phyloP scores from a whole-genome alignment of 2,329 filamentous ascomycete genomes.

The Fusarium virguliforme region DNA sequence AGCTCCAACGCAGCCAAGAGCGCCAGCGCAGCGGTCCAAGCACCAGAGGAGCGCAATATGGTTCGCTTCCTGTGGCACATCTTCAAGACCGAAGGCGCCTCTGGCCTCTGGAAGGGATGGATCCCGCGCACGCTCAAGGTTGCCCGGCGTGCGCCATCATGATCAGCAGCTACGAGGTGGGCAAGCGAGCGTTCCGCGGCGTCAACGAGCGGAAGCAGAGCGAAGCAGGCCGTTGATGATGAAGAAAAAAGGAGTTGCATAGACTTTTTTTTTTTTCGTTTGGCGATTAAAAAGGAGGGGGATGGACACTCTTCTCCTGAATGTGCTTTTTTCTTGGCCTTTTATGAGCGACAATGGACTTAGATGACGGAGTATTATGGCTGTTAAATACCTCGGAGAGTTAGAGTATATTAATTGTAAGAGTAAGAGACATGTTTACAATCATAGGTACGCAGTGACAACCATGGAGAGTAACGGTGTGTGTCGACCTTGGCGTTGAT shows the following conservation, averaged over 20 bases:
- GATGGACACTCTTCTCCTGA: slow-evolving; percentile 39
- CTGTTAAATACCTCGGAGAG: slow-evolving; percentile 37
- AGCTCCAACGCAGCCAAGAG: slow-evolving; percentile 41
- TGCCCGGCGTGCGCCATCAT: slow-evolving; percentile 96
- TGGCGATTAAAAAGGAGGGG: slow-evolving; percentile 13
- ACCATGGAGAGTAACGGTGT: neutral
- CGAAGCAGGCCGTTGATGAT: slow-evolving; percentile 27
- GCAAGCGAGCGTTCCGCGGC: slow-evolving; percentile 87
- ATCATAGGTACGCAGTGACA: neutral
- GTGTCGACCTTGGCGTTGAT: no score
- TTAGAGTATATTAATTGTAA: slow-evolving; percentile 49
- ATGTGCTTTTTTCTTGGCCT: slow-evolving; percentile 14
- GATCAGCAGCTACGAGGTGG: slow-evolving; percentile 98
- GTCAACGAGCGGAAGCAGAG: slow-evolving; percentile 72
- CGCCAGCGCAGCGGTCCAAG: slow-evolving; percentile 56
- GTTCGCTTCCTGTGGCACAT: slow-evolving; percentile 90
- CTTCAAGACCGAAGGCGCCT: slow-evolving; percentile 84
- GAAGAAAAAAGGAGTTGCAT: slow-evolving; percentile 30
- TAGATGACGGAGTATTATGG: slow-evolving; percentile 38
- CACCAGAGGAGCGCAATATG: slow-evolving; percentile 85
- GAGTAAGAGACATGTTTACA: slow-evolving; percentile 22
- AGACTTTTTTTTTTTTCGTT: slow-evolving; percentile 42
- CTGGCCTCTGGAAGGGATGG: slow-evolving; percentile 92
- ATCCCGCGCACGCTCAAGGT: slow-evolving; percentile 93
- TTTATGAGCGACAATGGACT: slow-evolving; percentile 27